Evolutionary conservation across 805 yeast genomes (phyloP).

Genomic region (Metschnikowia chrysomelidarum): DNA sequence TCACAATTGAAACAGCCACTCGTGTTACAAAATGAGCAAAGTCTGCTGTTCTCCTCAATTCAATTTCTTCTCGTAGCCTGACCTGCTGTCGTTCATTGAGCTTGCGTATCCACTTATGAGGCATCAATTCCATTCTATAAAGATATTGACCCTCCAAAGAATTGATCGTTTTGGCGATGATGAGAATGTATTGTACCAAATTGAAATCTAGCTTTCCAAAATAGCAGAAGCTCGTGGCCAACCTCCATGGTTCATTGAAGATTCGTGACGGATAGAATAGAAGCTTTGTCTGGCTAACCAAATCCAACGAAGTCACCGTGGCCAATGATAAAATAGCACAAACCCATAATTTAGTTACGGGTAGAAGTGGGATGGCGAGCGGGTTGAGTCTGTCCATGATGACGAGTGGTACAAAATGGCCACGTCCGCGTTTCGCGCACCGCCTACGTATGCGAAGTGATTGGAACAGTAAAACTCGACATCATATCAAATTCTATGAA

Average conservation of each 20-base stretch:
- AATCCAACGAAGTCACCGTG: constrained; percentile 19
- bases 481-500: too few relatives aligned
- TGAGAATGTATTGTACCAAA: constrained; percentile 21
- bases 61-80: constrained; percentile 16
- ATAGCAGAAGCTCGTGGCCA: constrained; percentile 33
- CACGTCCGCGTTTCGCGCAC: too few relatives aligned
- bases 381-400: constrained; percentile 13
- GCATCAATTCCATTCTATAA: constrained; percentile 22
- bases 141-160: constrained; percentile 26
- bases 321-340: constrained; percentile 24
- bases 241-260: constrained; percentile 36
- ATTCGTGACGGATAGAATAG: constrained; percentile 29
- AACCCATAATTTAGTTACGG: constrained; percentile 29
- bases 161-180: constrained; percentile 21
- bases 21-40: constrained; percentile 29
- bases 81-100: constrained; percentile 20
- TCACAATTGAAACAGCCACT: constrained; percentile 25
- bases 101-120: constrained; percentile 15
- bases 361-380: constrained; percentile 11
- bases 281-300: constrained; percentile 22
- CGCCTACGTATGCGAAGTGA: too few relatives aligned
- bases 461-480: too few relatives aligned
- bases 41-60: constrained; percentile 26
- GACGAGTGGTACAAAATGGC: background rate
- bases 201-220: constrained; percentile 27